Evolutionary conservation across 1,284 basidiomycete genomes (phyloP).

Genomic region (Trichosporon sp.): DNA sequence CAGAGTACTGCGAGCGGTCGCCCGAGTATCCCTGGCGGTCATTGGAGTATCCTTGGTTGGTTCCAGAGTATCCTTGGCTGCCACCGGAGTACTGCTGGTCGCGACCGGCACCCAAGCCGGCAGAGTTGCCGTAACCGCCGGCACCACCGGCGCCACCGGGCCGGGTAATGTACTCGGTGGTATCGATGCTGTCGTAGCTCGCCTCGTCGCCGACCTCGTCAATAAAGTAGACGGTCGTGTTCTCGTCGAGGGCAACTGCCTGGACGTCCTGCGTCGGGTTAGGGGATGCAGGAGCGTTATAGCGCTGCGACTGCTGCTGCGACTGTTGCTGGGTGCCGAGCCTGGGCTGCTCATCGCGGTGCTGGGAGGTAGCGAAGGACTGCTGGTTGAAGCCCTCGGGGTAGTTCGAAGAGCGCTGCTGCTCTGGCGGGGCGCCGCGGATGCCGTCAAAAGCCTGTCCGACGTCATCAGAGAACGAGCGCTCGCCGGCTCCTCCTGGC

Average conservation of each 20-base stretch:
- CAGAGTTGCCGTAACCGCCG: not conserved
- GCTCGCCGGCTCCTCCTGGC: not conserved
- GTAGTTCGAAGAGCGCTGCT: not conserved
- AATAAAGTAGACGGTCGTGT: conserved; percentile 19
- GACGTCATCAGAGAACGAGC: conserved; percentile 15
- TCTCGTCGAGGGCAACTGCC: conserved; percentile 10
- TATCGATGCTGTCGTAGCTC: not conserved
- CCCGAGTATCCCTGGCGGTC: too few species aligned
- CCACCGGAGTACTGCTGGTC: too few species aligned
- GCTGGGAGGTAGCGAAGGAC: not conserved
- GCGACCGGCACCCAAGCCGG: not conserved
- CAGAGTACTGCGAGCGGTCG: too few species aligned
- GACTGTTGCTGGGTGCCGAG: not conserved
- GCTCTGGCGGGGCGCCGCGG: not conserved
- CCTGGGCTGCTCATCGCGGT: not conserved
- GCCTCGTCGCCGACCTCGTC: conserved; percentile 9
- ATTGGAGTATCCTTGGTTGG: too few species aligned
- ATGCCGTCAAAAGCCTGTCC: conserved; percentile 15
- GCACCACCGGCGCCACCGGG: not conserved
- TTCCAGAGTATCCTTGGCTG: too few species aligned
- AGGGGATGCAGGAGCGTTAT: not conserved
- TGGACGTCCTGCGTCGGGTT: conserved; percentile 5
- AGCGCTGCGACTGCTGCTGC: not conserved
- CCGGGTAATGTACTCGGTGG: not conserved
- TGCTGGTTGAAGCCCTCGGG: not conserved